Evolutionary conservation across 164 flowering plant genomes (phyloP).

Genomic region (Annona cherimola): DNA sequence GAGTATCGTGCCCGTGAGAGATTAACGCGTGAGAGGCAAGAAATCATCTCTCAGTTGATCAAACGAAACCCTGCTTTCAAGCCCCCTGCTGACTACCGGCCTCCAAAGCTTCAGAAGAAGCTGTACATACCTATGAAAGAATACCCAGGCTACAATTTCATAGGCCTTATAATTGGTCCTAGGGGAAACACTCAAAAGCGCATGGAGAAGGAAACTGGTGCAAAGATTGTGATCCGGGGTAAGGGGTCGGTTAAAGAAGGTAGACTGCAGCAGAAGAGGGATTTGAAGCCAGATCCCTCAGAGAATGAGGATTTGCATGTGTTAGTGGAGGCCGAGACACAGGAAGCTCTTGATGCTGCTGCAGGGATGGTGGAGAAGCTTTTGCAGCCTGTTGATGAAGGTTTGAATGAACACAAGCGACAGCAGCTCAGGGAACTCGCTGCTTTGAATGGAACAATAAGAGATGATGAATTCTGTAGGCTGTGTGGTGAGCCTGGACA

Average conservation of each 20-base stretch:
- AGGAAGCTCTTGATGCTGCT: conserved; percentile 86
- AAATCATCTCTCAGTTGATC: conserved; percentile 73
- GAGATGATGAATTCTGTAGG: conserved; percentile 92
- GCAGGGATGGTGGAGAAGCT: conserved; percentile 96
- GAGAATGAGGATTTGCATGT: conserved; percentile 98
- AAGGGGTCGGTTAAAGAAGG: conserved; percentile 95
- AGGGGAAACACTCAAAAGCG: conserved; percentile 97
- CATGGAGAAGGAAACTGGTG: conserved; percentile 94
- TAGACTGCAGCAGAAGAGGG: conserved; percentile 79
- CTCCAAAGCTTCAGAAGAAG: conserved; percentile 91
- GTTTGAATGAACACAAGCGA: conserved; percentile 88
- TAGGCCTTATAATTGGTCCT: conserved; percentile 94
- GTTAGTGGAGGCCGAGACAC: conserved; percentile 89
- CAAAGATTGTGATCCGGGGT: conserved; percentile 89
- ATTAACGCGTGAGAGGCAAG: conserved; percentile 70
- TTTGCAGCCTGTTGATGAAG: conserved; percentile 93
- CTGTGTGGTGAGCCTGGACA: conserved; percentile 96
- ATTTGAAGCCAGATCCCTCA: conserved; percentile 66
- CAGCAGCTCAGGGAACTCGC: conserved; percentile 93
- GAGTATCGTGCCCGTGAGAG: conserved; percentile 87
- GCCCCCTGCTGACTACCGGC: conserved; percentile 93
- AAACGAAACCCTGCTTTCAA: conserved; percentile 82
- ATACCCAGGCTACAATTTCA: conserved; percentile 91
- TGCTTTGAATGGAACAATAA: conserved; percentile 86
- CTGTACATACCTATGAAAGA: conserved; percentile 95